phyloP scores from a whole-genome alignment of 2,329 filamentous ascomycete species.

The Talaromyces verruculosus region DNA sequence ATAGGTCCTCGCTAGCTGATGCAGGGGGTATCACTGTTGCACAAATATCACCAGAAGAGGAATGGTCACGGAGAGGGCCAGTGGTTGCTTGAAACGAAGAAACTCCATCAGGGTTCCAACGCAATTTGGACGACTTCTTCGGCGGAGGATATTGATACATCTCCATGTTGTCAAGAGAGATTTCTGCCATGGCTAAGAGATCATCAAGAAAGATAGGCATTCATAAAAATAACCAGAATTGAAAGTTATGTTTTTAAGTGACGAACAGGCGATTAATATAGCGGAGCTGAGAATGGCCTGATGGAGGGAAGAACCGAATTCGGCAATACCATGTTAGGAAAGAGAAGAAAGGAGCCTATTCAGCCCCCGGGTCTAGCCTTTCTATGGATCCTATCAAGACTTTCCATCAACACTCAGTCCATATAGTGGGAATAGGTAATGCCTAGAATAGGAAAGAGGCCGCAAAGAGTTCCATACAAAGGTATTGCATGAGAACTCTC shows the following conservation, averaged over 20 bases:
- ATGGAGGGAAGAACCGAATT: neutral
- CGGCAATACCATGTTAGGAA: neutral
- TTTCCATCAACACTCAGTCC: neutral
- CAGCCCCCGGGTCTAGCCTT: neutral
- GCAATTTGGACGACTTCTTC: constrained; percentile 5
- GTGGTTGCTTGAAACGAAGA: constrained; percentile 7
- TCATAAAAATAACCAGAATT: neutral
- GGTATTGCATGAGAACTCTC: neutral
- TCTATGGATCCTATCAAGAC: neutral
- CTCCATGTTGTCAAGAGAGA: constrained; percentile 3
- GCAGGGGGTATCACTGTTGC: neutral
- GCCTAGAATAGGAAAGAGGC: constrained; percentile 4
- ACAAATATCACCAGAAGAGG: neutral
- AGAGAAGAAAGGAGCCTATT: neutral
- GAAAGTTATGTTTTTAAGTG: neutral
- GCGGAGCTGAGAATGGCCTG: constrained; percentile 3
- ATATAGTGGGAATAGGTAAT: constrained; percentile 3
- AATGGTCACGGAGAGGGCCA: neutral
- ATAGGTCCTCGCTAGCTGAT: neutral
- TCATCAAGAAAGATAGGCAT: neutral
- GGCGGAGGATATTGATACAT: neutral
- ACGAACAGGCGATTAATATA: constrained; percentile 4
- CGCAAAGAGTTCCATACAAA: neutral
- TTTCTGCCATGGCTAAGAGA: neutral
- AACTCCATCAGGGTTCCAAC: neutral